Evolutionary conservation across 192 early-diverging fungal genomes (phyloP), one percentile per base, ranked within the genome.

Genomic region (Linnemannia zychae): DNA sequence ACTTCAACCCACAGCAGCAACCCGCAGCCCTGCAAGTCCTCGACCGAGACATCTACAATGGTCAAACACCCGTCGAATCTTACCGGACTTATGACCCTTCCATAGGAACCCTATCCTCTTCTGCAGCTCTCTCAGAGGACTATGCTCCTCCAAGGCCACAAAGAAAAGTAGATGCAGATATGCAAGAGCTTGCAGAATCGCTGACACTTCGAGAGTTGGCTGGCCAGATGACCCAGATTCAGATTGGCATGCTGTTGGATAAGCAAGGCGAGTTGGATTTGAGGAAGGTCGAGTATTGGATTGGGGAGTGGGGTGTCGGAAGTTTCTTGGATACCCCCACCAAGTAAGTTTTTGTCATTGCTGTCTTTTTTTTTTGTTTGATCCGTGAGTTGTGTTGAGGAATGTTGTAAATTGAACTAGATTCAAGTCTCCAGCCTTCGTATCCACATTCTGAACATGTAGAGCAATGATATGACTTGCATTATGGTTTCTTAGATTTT

Each of bases 211-310:
- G 79, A 60, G 90, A 94, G 53, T 90, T 94, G 67, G 89, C 91
- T 36, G 94, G 94, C 20, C 94, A 94, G 67, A 93, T 94, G 93
- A 91, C 91, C 22, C 93, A 94, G 81, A 86, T 94, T 31, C 86
- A 93, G 34, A 88, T 91, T 17, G 93, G 92, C 18, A 77, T 88
- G 89, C 38, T 94, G 20, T 74, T 93, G 17, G 87, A 89, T 67
- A 79, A 75, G 37, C 85, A 91, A 67, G 93, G 93, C 20, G 74
- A 80, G 31, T 75, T 93, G 71, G 91, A 94, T 71, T 36, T 76
- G 28, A 88, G 76, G 5, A 88, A 88, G 9, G 92, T 91, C 7
- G 74, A 90, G 74, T 88, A 92, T 74, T 93, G 90, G 88, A 81
- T 91, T 15, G 84, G 86, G 22, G 88, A 90, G 28, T 93, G 89